A percentile compares a stretch with the other conserved stretches of the same genome.
Conservation (phyloP, 2,329 filamentous ascomycete species). For the Microcyclospora tardicrescens region DNA sequence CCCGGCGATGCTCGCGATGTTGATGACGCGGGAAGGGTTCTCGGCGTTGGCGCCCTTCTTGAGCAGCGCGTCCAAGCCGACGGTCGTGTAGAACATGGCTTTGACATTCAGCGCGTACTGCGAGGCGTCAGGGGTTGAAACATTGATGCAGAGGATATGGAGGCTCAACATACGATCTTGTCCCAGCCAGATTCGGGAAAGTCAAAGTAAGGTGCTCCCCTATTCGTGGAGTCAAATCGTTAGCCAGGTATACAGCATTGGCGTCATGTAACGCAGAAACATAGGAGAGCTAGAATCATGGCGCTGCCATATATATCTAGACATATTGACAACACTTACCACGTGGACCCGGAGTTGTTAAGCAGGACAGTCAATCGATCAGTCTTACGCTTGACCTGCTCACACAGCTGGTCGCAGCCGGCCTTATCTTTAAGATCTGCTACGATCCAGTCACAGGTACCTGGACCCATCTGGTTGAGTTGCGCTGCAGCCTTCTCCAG, state of each 20-base stretch:
- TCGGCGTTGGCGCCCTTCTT: constrained; percentile 28
- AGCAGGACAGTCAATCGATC: constrained; percentile 33
- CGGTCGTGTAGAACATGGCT: constrained; percentile 34
- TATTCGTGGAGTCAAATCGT: background rate
- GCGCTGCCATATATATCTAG: background rate
- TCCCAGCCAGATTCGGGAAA: constrained; percentile 47
- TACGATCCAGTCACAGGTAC: constrained; percentile 33
- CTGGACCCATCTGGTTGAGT: constrained; percentile 31
- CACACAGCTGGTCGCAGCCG: constrained; percentile 27
- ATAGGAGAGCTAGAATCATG: background rate
- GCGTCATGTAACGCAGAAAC: background rate
- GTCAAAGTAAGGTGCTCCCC: constrained; percentile 43
- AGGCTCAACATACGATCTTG: constrained; percentile 31
- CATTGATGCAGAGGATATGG: too few species aligned
- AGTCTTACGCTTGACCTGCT: constrained; percentile 32
- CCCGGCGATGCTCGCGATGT: constrained; percentile 35
- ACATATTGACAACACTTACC: constrained; percentile 12
- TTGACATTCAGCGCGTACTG: constrained; percentile 20
- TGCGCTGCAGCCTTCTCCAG: constrained; percentile 29
- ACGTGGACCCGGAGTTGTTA: constrained; percentile 34
- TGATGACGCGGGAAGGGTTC: constrained; percentile 32
- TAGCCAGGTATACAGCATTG: too few species aligned
- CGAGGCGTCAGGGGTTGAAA: too few species aligned
- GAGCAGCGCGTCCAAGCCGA: constrained; percentile 32
- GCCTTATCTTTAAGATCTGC: constrained; percentile 34